Conservation (phyloP, 192 early-diverging fungal species). For the Diversispora epigaea region DNA sequence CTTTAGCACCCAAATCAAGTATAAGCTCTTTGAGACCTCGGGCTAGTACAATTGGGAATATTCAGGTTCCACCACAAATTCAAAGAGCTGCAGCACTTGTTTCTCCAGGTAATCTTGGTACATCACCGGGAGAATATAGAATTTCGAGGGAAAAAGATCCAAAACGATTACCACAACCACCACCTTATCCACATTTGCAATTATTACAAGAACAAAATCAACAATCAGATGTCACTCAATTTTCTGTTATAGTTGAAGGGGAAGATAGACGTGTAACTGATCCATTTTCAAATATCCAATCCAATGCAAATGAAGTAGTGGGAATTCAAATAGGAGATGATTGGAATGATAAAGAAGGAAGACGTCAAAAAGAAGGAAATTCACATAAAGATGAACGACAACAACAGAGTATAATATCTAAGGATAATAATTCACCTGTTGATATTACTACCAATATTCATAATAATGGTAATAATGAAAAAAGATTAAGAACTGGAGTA, state of each 20-base stretch:
- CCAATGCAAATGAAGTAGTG: background rate
- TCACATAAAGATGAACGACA: background rate
- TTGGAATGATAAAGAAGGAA: background rate
- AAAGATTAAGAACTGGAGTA: background rate
- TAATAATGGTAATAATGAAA: background rate
- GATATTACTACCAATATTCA: too few relatives aligned
- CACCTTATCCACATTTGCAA: conserved; percentile 33
- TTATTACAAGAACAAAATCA: conserved; percentile 29
- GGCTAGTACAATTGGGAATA: conserved; percentile 46
- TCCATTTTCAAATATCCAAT: background rate
- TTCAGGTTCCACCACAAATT: conserved; percentile 40
- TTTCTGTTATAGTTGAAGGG: conserved; percentile 28
- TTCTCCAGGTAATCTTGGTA: conserved; percentile 19
- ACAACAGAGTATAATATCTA: background rate
- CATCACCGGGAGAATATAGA: conserved; percentile 16
- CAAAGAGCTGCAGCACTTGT: conserved; percentile 35
- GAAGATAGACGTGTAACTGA: background rate
- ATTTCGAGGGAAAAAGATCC: conserved; percentile 23
- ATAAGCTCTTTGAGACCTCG: conserved; percentile 35
- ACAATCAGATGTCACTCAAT: background rate
- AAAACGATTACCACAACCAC: conserved; percentile 18
- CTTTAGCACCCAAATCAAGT: conserved; percentile 2
- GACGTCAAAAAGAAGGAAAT: background rate
- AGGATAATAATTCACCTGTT: background rate
- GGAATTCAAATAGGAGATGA: background rate